Evolutionary conservation across 768 basidiomycete species (phyloP).

Genomic region (Leccinum disarticulatum): DNA sequence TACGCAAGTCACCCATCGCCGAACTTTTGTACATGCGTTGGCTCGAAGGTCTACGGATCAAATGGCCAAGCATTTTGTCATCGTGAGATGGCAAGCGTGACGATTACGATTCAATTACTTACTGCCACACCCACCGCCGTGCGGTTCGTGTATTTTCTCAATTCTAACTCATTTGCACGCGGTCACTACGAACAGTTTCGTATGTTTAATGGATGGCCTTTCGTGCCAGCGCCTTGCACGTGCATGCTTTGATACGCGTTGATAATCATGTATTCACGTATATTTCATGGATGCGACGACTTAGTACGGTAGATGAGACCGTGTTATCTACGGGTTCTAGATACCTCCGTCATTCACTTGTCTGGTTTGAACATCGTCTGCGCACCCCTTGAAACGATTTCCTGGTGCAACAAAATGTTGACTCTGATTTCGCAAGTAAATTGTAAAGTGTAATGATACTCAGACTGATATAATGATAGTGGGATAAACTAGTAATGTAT

Average conservation of each 20-base stretch:
- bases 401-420: background rate
- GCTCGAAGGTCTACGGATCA: constrained; percentile 88
- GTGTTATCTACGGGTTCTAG: background rate
- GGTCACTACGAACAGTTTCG: constrained; percentile 1
- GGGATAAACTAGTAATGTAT: constrained; percentile 11
- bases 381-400: background rate
- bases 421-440: constrained; percentile 5
- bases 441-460: constrained; percentile 5
- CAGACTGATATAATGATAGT: constrained; percentile 1
- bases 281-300: constrained; percentile 5
- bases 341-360: background rate
- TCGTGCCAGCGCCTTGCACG: background rate
- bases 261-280: constrained; percentile 15
- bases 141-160: background rate
- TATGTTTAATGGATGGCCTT: background rate
- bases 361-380: background rate
- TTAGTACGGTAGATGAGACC: too few relatives aligned
- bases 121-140: background rate
- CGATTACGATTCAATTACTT: background rate
- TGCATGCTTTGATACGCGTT: constrained; percentile 1
- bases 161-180: constrained; percentile 3
- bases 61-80: constrained; percentile 76
- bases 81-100: constrained; percentile 12
- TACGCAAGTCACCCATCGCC: constrained; percentile 84
- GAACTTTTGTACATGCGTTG: constrained; percentile 97